A percentile compares a stretch with the other conserved stretches of the same genome.
These are phyloP conservation scores for Beta macrorhiza DNA, from an alignment of 179 eudicot genomes.

Conservation along the genomic window DNA sequence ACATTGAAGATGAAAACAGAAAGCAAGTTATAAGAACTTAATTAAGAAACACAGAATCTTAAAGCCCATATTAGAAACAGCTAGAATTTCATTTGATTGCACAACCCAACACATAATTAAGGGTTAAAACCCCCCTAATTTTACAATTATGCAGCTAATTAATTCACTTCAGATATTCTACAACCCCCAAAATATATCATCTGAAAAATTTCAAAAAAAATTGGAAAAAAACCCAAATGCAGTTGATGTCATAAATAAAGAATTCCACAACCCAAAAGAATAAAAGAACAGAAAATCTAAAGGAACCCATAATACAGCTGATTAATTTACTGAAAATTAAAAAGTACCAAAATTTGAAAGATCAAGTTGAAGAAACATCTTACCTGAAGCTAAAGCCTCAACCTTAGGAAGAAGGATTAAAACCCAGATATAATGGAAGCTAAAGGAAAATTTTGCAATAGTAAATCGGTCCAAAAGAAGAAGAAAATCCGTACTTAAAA, in stretches of 20 bases:
- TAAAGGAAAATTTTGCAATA: background rate
- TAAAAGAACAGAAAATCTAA: background rate
- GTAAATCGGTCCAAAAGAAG: background rate
- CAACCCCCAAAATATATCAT: background rate
- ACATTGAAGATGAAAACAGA: slow-evolving; percentile 1
- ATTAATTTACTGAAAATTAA: slow-evolving; percentile 2
- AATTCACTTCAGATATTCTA: background rate
- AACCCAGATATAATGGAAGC: background rate
- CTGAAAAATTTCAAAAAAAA: background rate
- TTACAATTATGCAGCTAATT: background rate
- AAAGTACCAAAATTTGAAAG: background rate
- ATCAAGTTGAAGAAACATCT: slow-evolving; percentile 16
- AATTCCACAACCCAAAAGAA: background rate
- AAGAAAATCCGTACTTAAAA: slow-evolving; percentile 1
- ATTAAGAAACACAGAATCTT: background rate
- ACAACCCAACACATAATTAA: background rate
- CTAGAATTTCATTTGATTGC: background rate
- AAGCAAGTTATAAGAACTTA: background rate
- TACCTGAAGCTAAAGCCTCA: slow-evolving; percentile 33
- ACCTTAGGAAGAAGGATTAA: slow-evolving; percentile 14
- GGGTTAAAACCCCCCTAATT: background rate
- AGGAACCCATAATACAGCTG: slow-evolving; percentile 12
- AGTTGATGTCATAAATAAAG: background rate
- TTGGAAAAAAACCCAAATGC: background rate
- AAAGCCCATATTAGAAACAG: background rate